phyloP scores from a whole-genome alignment of 208 protist species.

The Novymonas esmeraldas region DNA sequence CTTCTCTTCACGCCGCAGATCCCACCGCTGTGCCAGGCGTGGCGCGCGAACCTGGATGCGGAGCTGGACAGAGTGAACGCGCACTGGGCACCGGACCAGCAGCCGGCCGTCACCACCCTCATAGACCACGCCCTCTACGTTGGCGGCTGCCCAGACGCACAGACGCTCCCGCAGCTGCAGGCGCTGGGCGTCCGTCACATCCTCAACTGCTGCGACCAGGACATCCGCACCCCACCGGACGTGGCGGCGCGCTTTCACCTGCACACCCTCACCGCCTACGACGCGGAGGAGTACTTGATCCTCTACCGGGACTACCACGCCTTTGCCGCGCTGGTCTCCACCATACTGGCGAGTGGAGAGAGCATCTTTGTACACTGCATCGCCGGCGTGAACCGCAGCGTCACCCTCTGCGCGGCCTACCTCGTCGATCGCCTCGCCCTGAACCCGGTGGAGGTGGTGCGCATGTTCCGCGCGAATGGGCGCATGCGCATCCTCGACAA shows the following conservation, averaged over 20 bases:
- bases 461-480: conserved; percentile 56
- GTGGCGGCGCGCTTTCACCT: conserved; percentile 46
- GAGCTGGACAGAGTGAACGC: conserved; percentile 51
- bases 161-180: conserved; percentile 56
- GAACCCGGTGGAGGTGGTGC: conserved; percentile 57
- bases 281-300: conserved; percentile 81
- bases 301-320: conserved; percentile 73
- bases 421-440: conserved; percentile 65
- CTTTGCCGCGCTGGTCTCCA: conserved; percentile 63
- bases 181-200: conserved; percentile 59
- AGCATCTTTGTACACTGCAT: conserved; percentile 90
- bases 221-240: conserved; percentile 38
- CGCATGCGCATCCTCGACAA: conserved; percentile 79
- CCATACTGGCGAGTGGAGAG: conserved; percentile 36
- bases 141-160: conserved; percentile 73
- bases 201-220: conserved; percentile 81
- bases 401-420: conserved; percentile 81
- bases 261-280: conserved; percentile 49
- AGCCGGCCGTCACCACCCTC: conserved; percentile 55
- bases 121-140: conserved; percentile 67
- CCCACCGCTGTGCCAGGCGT: conserved; percentile 36
- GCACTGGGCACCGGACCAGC: conserved; percentile 21
- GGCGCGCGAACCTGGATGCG: conserved; percentile 55
- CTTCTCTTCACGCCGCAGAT: conserved; percentile 74
- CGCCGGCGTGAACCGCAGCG: conserved; percentile 87